Evolutionary conservation across 129 eudicot genomes (phyloP).

Genomic region (Kitagawia praeruptora): DNA sequence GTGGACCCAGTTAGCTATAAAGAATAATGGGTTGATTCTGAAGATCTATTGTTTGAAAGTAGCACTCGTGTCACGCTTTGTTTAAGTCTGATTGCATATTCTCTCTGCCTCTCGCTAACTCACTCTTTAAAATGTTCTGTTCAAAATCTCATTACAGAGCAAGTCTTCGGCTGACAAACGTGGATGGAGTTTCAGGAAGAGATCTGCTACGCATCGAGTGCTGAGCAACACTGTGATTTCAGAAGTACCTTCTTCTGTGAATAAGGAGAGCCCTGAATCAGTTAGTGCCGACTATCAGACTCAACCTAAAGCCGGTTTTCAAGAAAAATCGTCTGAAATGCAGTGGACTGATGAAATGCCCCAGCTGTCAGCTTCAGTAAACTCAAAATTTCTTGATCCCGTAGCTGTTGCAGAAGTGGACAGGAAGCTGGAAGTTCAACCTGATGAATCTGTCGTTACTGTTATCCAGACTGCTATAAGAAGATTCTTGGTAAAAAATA

Average conservation of each 20-base stretch:
- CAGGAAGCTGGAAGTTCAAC: constrained; percentile 9
- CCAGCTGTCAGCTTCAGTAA: constrained; percentile 27
- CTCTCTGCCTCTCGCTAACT: background rate
- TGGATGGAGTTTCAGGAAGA: constrained; percentile 89
- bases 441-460: constrained; percentile 46
- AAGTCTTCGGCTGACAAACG: constrained; percentile 60
- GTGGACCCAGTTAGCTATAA: background rate
- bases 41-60: background rate
- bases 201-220: constrained; percentile 69
- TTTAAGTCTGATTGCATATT: background rate
- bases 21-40: background rate
- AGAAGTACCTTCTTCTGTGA: constrained; percentile 35
- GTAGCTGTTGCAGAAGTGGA: constrained; percentile 16
- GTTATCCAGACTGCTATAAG: constrained; percentile 73
- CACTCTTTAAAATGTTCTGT: background rate
- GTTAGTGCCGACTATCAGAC: constrained; percentile 25
- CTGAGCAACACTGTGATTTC: constrained; percentile 55
- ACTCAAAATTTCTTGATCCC: constrained; percentile 22
- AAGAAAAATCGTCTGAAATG: constrained; percentile 38
- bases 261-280: constrained; percentile 43
- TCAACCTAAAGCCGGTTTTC: constrained; percentile 26
- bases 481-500: constrained; percentile 48
- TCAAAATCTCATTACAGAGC: constrained; percentile 26
- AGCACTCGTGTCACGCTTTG: background rate
- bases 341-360: constrained; percentile 47